Evolutionary conservation across 164 flowering plant genomes (phyloP), one percentile per base, ranked within the genome.

Genomic region (Vitis cinerea): DNA sequence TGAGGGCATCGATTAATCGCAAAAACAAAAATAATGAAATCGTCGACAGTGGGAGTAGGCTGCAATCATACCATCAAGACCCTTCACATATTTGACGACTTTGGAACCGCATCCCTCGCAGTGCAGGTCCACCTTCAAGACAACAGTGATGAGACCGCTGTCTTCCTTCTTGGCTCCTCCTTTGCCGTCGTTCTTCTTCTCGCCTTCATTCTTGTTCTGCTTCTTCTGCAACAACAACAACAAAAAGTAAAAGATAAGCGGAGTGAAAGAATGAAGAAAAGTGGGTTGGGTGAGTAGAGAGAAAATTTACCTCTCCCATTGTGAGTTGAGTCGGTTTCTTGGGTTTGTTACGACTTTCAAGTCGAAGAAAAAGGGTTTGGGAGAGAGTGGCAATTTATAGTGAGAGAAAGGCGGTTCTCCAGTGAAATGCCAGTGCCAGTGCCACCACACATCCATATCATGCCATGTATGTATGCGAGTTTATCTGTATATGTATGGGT

Each of bases 101-200:
- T 79, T 81, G 61, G 61, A 19, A 9, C 75, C 82, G 59, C 86
- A 83, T 23, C 86, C 86, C 19, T 79, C 83, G 55, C 86, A 83
- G 11, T 81, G 81, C 74, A 79, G 71, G 31, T 81, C 81, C 2
- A 79, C 30, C 62, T 81, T 83, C 68, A 83, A 31, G 8, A 81
- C 83, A 11, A 83, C 74, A 7, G 73, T 62, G 23, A 51, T 12
- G 15, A 75, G 30, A 3, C 54, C 50, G 8, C 61, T 50, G 3
- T 72, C 68, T 13, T 71, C 58, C 55, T 61, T 62, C 31, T 57
- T 62, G 27, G 62, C 66, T 0, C 59, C 66, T 6, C 50, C 73
- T 0, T 70, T 62, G 23, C 53, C 58, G 17, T 69, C 58, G 56
- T 77, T 48, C 61, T 70, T 65, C 57, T 70, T 54, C 56, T 64